phyloP scores from a whole-genome alignment of 257 asterid genomes.

The Solanum lycopersicoides region DNA sequence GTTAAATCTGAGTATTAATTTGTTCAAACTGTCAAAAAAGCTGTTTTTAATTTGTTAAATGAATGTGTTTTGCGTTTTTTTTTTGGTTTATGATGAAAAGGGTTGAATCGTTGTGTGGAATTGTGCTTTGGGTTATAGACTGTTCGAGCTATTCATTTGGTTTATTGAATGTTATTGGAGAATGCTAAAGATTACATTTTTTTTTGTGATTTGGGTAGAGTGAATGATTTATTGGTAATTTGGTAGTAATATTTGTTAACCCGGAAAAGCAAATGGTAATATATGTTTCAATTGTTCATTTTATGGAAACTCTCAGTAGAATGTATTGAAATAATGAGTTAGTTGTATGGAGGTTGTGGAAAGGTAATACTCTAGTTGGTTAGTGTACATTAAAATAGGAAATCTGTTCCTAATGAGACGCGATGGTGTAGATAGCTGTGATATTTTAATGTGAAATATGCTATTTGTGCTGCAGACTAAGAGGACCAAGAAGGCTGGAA shows the following conservation, averaged over 20 bases:
- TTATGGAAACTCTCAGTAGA: neutral
- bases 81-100: neutral
- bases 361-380: neutral
- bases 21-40: neutral
- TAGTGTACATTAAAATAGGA: neutral
- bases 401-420: neutral
- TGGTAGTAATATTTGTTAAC: neutral
- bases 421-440: neutral
- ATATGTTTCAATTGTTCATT: neutral
- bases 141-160: neutral
- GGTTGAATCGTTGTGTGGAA: neutral
- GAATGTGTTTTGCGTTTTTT: neutral
- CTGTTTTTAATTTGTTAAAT: neutral
- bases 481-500: constrained; percentile 5
- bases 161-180: neutral
- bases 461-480: neutral
- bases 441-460: neutral
- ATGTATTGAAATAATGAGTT: neutral
- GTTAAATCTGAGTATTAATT: neutral
- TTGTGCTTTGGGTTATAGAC: neutral
- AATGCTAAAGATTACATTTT: neutral
- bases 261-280: neutral
- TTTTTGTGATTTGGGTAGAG: neutral
- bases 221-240: neutral
- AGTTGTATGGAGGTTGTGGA: neutral